These are phyloP conservation scores for Zymoseptoria tritici DNA, from an alignment of 2,329 filamentous ascomycete species.

Conservation along the genomic window DNA sequence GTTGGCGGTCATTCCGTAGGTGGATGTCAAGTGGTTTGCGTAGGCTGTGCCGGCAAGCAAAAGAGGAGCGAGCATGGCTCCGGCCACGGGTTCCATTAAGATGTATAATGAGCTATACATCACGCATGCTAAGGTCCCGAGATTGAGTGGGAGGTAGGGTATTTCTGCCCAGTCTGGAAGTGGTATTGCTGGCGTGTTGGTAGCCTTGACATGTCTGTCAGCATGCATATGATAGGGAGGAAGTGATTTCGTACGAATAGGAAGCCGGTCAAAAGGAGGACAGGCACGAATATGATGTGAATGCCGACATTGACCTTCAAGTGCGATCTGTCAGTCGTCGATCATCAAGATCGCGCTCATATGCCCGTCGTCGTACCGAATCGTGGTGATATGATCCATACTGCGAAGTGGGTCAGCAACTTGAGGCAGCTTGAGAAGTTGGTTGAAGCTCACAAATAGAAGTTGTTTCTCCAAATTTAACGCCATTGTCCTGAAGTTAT, in stretches of 20 bases:
- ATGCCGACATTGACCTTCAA: constrained; percentile 65
- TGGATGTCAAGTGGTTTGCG: constrained; percentile 64
- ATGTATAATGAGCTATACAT: constrained; percentile 76
- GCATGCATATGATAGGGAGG: background rate
- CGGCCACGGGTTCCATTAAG: constrained; percentile 88
- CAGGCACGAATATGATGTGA: constrained; percentile 71
- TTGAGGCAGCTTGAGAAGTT: constrained; percentile 9
- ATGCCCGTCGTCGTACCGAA: constrained; percentile 38
- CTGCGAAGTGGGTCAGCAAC: constrained; percentile 38
- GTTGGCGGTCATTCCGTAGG: constrained; percentile 53
- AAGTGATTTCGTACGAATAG: constrained; percentile 53
- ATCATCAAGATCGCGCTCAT: background rate
- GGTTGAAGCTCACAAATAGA: constrained; percentile 58
- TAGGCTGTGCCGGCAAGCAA: constrained; percentile 68
- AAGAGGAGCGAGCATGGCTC: constrained; percentile 65
- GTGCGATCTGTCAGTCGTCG: background rate
- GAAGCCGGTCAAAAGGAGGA: constrained; percentile 65
- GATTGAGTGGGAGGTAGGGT: constrained; percentile 52
- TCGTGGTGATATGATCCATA: constrained; percentile 82
- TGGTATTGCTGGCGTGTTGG: constrained; percentile 49
- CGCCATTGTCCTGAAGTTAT: constrained; percentile 32
- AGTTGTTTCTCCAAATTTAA: constrained; percentile 77
- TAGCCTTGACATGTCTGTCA: constrained; percentile 37
- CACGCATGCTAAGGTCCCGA: constrained; percentile 50
- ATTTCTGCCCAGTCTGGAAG: constrained; percentile 48